These are phyloP conservation scores for Pterulicium gracile DNA, from an alignment of 1,284 basidiomycete genomes.

Conservation along the genomic window DNA sequence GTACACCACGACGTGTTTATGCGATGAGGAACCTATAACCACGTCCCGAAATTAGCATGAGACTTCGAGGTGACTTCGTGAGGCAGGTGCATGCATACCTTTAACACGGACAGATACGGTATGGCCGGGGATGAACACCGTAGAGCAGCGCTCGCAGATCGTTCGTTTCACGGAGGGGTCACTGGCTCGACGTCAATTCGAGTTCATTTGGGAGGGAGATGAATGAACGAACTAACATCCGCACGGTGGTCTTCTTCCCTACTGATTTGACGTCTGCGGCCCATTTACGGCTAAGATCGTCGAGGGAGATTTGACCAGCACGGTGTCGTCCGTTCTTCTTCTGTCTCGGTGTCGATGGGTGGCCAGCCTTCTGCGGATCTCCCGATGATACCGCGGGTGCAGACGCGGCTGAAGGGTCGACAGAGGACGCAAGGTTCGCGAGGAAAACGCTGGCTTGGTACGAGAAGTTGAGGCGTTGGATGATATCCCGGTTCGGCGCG, in stretches of 20 bases:
- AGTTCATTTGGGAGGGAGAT: too few species aligned
- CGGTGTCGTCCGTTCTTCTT: not conserved
- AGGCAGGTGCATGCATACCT: constrained; percentile 28
- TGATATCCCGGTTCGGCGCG: not conserved
- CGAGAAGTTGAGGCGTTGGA: not conserved
- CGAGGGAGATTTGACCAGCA: not conserved
- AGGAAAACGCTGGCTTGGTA: constrained; percentile 1
- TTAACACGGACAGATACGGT: constrained; percentile 54
- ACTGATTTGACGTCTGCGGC: not conserved
- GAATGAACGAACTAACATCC: not conserved
- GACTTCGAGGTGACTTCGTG: not conserved
- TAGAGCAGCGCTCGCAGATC: constrained; percentile 58
- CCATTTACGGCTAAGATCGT: not conserved
- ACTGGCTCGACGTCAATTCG: too few species aligned
- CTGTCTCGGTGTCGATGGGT: not conserved
- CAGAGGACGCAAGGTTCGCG: not conserved
- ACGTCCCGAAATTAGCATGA: too few species aligned
- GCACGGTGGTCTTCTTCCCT: not conserved
- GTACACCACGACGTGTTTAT: constrained; percentile 43
- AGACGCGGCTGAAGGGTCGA: too few species aligned
- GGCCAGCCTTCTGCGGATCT: not conserved
- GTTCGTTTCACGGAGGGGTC: constrained; percentile 73
- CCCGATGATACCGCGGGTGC: too few species aligned
- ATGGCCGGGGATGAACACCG: constrained; percentile 54
- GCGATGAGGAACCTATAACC: constrained; percentile 41